Evolutionary conservation across 805 yeast genomes (phyloP), one percentile per base, ranked within the genome.

Genomic region (Kuraishia hungarica): DNA sequence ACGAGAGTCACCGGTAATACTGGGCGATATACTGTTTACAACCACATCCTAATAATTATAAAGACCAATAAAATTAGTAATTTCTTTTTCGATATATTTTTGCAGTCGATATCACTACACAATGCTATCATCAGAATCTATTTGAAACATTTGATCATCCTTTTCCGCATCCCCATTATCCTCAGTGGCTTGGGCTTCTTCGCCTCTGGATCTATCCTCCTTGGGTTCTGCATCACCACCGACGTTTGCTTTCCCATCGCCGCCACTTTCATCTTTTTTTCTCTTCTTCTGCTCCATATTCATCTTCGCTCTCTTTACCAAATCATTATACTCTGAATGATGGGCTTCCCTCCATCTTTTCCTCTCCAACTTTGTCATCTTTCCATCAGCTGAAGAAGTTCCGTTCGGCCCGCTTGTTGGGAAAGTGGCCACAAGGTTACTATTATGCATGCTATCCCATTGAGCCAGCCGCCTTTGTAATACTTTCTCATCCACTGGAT

Each of bases 401-500:
- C 29, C 29, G 29, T 26, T 26, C 8, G 43, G 17, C 17, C 43
- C 43, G 3, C 17, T 17, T 35, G 43, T 35, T 35, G 43, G n/a
- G 11, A 35, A 35, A 13, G 43, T 35, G 17, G 43, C 8, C 3
- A 35, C 43, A 35, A 35, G n/a, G 11, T 35, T 35, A 15, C 43
- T 35, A 17, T 61, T 65, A 15, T 59, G 61, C 15, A 62, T 50
- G 3, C 65, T 66, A 62, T 90, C 97, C 96, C 96, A 87, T 61
- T 82, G 81, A 22, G 70, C 66, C 46, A 92, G 72, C 53, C 78
- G 78, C 54, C 77, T 80, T 51, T 80, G 72, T 52, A 92, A 67
- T 4, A 80, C 78, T 46, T 72, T 69, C 22, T 82, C 83, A 24
- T 80, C 68, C 2, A 79, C 80, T 0, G 96, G 97, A 29, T 73